Evolutionary conservation across 768 basidiomycete species (phyloP).

Genomic region (Brasilioporus rufonigricans): DNA sequence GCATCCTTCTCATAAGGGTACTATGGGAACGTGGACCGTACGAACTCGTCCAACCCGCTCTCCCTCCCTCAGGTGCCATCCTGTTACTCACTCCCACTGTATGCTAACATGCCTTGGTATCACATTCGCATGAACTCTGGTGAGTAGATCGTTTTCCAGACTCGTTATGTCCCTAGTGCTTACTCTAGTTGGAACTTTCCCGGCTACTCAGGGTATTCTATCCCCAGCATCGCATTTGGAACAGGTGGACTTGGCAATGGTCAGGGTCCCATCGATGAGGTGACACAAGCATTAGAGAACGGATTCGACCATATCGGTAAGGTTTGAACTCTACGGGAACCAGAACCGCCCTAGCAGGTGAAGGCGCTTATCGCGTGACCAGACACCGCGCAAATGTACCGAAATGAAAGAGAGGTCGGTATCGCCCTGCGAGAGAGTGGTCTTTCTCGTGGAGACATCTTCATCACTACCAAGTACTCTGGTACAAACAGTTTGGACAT

Average conservation of each 20-base stretch:
- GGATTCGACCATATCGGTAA: slow-evolving; percentile 64
- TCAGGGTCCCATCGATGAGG: slow-evolving; percentile 47
- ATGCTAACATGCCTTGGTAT: slow-evolving; percentile 56
- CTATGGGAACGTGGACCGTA: too few relatives aligned
- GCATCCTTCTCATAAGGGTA: too few relatives aligned
- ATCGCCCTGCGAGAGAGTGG: slow-evolving; percentile 48
- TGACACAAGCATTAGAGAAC: slow-evolving; percentile 59
- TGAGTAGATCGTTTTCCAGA: slow-evolving; percentile 22
- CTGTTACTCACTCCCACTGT: background rate
- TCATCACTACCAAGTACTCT: slow-evolving; percentile 68
- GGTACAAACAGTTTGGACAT: slow-evolving; percentile 50
- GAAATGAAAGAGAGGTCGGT: slow-evolving; percentile 56
- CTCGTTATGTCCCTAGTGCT: background rate
- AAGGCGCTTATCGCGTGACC: background rate
- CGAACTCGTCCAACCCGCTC: background rate
- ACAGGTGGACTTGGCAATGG: slow-evolving; percentile 65
- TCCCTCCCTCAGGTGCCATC: background rate
- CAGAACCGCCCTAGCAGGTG: too few relatives aligned
- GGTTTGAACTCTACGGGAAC: background rate
- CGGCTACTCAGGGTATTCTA: slow-evolving; percentile 37
- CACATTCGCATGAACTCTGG: slow-evolving; percentile 59
- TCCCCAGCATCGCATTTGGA: slow-evolving; percentile 58
- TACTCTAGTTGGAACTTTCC: background rate
- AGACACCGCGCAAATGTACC: slow-evolving; percentile 65
- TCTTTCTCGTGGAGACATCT: slow-evolving; percentile 54